Evolutionary conservation across 2,329 filamentous ascomycete species (phyloP).

Genomic region (Blumeriella jaapii): DNA sequence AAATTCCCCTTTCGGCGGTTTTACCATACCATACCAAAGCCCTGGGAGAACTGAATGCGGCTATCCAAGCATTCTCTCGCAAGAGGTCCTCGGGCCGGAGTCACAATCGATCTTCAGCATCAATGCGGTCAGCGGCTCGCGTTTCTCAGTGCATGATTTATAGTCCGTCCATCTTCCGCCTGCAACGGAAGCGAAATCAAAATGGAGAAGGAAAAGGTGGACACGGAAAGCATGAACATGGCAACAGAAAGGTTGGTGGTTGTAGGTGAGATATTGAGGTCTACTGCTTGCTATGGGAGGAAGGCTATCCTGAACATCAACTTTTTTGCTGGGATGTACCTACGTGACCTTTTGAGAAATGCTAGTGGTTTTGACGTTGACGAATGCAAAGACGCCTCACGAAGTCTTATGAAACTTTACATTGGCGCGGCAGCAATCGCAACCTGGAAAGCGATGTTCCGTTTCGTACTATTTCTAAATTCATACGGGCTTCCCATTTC

Average conservation of each 20-base stretch:
- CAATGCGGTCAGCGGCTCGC: slow-evolving; percentile 54
- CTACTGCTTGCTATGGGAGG: slow-evolving; percentile 48
- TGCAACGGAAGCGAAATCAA: slow-evolving; percentile 54
- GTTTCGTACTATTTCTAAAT: slow-evolving; percentile 66
- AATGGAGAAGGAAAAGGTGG: slow-evolving; percentile 72
- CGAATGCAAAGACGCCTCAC: background rate
- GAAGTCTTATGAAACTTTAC: slow-evolving; percentile 66
- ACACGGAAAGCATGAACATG: slow-evolving; percentile 68
- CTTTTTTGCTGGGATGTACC: background rate
- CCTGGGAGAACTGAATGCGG: slow-evolving; percentile 56
- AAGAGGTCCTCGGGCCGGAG: slow-evolving; percentile 72
- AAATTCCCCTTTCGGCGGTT: slow-evolving; percentile 50
- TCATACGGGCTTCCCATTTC: slow-evolving; percentile 69
- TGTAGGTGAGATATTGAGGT: slow-evolving; percentile 51
- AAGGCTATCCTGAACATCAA: slow-evolving; percentile 40
- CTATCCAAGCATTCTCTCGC: slow-evolving; percentile 71
- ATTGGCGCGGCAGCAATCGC: slow-evolving; percentile 71
- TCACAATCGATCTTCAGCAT: slow-evolving; percentile 52
- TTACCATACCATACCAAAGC: slow-evolving; percentile 70
- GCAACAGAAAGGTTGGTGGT: slow-evolving; percentile 66
- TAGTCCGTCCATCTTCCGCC: slow-evolving; percentile 73
- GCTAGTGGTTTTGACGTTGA: background rate
- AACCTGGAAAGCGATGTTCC: slow-evolving; percentile 70
- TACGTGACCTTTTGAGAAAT: background rate
- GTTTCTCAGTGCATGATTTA: slow-evolving; percentile 70